Evolutionary conservation across 2,329 filamentous ascomycete genomes (phyloP), one percentile per base, ranked within the genome.

Genomic region (Phaeosphaeriaceae sp.): DNA sequence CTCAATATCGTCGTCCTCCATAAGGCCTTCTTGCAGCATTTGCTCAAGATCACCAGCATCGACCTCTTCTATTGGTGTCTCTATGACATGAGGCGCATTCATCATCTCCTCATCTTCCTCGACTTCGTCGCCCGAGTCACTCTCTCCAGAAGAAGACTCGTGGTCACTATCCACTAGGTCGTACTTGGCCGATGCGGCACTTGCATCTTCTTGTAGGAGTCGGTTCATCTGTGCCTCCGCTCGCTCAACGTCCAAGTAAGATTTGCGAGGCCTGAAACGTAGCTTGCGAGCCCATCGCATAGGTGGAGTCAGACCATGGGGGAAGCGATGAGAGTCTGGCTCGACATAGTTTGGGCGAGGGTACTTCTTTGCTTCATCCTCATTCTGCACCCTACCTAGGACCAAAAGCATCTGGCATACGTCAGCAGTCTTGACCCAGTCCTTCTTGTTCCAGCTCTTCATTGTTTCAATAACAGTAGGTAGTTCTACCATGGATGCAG

Each of bases 401-500:
- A 93, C 89, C 6, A 95, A 77, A 29, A 96, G 81, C 89, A 96
- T 95, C 76, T 96, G 91, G 60, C 88, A 91, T 28, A 96, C 84
- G 67, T 96, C 92, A 26, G 89, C 88, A 7, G 89, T 89, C 76
- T 96, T 96, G 78, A 92, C 91, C 79, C 92, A 91, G 15, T 87
- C 71, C 66, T 89, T 91, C 66, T 87, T 87, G 70, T 96, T 92
- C 89, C 91, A 96, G 50, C 89, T 92, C 79, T 96, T 96, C 88
- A 94, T 92, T 6, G 87, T 88, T 70, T 96, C 92, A 4, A 92
- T 87, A 49, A 96, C 89, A 51, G 89, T 94, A 0, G 92, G 92
- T 26, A 96, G 76, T 62, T 95, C 91, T 7, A 96, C 87, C 70
- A 96, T 79, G 16, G 87, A 83, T 18, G 89, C 90, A 0, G 89